A percentile compares a stretch with the other conserved stretches of the same genome.
Evolutionary conservation across 768 basidiomycete species (phyloP).

Genomic region (Boletus sensibilis): DNA sequence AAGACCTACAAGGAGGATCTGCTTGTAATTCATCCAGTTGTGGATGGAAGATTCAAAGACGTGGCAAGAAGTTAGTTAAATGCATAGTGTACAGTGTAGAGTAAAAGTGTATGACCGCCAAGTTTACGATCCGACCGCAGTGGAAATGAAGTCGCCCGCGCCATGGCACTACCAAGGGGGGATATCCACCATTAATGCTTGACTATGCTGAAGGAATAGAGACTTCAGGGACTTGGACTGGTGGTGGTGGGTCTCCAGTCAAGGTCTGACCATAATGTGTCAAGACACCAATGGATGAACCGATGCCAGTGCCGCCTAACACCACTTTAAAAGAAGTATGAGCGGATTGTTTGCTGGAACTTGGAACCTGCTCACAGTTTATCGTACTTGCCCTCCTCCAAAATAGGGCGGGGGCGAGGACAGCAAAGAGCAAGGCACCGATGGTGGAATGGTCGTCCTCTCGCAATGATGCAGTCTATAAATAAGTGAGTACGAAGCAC

Average conservation of each 20-base stretch:
- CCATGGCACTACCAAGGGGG: not conserved
- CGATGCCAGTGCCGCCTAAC: constrained; percentile 69
- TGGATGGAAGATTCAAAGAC: constrained; percentile 69
- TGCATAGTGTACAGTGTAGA: constrained; percentile 13
- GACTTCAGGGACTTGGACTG: constrained; percentile 36
- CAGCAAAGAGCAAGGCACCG: constrained; percentile 61
- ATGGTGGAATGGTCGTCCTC: constrained; percentile 76
- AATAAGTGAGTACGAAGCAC: constrained; percentile 1
- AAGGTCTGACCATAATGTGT: constrained; percentile 53
- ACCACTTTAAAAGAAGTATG: constrained; percentile 47
- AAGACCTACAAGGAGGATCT: constrained; percentile 44
- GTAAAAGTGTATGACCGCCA: constrained; percentile 1
- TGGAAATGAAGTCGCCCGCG: not conserved
- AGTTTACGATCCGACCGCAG: not conserved
- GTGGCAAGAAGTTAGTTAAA: constrained; percentile 36
- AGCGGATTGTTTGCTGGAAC: not conserved
- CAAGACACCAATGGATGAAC: constrained; percentile 57
- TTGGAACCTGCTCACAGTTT: constrained; percentile 48
- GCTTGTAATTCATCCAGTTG: constrained; percentile 54
- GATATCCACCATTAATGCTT: not conserved
- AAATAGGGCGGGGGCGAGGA: constrained; percentile 65
- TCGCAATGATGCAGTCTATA: constrained; percentile 55
- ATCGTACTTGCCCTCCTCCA: constrained; percentile 65
- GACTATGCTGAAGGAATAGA: constrained; percentile 13
- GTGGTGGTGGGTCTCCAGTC: constrained; percentile 53